Evolutionary conservation across 148 eudicot genomes (phyloP).

Genomic region (Vaccinium macrocarpon): DNA sequence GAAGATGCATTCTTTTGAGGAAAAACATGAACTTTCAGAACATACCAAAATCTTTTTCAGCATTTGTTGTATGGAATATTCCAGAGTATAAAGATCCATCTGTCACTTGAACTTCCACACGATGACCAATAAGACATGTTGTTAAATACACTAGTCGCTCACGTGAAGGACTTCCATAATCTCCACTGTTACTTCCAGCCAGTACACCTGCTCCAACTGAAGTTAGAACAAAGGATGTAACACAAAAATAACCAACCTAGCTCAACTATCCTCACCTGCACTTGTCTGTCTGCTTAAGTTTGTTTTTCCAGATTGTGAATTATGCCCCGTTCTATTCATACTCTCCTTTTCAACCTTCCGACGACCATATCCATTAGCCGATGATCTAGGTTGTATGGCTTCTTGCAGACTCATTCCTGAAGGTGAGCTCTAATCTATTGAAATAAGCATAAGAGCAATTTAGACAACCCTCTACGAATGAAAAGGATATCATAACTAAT

Average conservation of each 20-base stretch:
- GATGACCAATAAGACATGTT: conserved; percentile 81
- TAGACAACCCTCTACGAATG: neutral
- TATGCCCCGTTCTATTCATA: conserved; percentile 50
- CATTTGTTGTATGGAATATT: conserved; percentile 73
- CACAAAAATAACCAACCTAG: conserved; percentile 11
- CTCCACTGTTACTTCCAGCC: conserved; percentile 38
- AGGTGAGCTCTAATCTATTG: conserved; percentile 28
- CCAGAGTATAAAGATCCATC: conserved; percentile 83
- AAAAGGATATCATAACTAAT: conserved; percentile 1
- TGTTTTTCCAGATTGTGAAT: conserved; percentile 58
- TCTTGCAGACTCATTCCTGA: conserved; percentile 69
- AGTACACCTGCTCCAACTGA: conserved; percentile 33
- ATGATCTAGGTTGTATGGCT: conserved; percentile 56
- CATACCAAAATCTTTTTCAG: conserved; percentile 83
- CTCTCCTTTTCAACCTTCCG: conserved; percentile 57
- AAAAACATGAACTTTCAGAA: neutral
- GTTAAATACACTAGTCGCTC: conserved; percentile 73
- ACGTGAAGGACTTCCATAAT: conserved; percentile 44
- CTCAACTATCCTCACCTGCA: conserved; percentile 42
- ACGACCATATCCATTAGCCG: conserved; percentile 70
- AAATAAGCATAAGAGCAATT: neutral
- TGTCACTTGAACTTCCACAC: conserved; percentile 87
- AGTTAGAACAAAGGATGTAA: conserved; percentile 18
- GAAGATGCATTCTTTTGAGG: conserved; percentile 2
- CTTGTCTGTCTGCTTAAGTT: conserved; percentile 37